Percentiles rank a stretch among this genome's conserved stretches.
These are phyloP conservation scores for Hypomyces rosellus DNA, from an alignment of 2,329 filamentous ascomycete genomes.

Conservation along the genomic window DNA sequence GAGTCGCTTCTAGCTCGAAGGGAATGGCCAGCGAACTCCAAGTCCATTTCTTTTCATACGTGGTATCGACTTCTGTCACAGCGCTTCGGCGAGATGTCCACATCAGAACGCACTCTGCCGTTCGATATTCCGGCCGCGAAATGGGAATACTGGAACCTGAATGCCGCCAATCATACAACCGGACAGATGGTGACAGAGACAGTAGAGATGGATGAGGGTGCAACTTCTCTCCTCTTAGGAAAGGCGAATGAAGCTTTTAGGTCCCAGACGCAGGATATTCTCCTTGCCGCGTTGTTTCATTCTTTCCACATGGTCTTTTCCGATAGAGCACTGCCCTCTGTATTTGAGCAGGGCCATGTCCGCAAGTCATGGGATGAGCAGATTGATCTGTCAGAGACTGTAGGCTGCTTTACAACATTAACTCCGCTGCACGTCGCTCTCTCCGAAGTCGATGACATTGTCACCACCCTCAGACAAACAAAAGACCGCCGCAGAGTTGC, in stretches of 20 bases:
- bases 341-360: conserved; percentile 31
- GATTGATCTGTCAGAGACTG: conserved; percentile 26
- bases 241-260: conserved; percentile 18
- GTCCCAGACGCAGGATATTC: conserved; percentile 26
- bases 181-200: neutral
- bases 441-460: neutral
- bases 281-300: conserved; percentile 23
- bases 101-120: no score
- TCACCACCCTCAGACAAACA: neutral
- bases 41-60: no score
- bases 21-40: no score
- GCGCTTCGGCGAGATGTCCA: no score
- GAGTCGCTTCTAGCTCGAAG: no score
- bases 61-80: no score
- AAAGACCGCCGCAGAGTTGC: neutral
- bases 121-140: conserved; percentile 7
- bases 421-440: conserved; percentile 17
- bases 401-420: conserved; percentile 34
- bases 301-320: conserved; percentile 26
- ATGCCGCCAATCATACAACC: neutral
- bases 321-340: conserved; percentile 21
- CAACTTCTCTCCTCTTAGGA: conserved; percentile 14
- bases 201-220: neutral
- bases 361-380: conserved; percentile 24
- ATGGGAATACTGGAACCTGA: conserved; percentile 9